A percentile compares a stretch with the other conserved stretches of the same genome.
Evolutionary conservation across 306 rosid species (phyloP).

Genomic region (Oemleria cerasiformis): DNA sequence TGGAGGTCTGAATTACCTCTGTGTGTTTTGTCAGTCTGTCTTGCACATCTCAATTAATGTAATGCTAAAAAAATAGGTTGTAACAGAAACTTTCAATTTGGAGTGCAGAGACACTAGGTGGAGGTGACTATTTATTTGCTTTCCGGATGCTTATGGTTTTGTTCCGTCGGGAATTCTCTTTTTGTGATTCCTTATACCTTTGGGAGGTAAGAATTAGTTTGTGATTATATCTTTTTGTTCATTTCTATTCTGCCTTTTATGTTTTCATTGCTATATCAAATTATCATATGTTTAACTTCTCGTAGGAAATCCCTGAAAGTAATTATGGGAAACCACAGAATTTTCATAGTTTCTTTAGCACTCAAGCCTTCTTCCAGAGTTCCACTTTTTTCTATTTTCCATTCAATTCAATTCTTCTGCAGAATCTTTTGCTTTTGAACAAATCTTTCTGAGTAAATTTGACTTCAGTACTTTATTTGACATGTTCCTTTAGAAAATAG

Average conservation of each 20-base stretch:
- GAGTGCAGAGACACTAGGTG: constrained; percentile 85
- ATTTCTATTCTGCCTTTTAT: background rate
- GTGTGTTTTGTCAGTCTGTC: constrained; percentile 1
- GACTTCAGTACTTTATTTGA: background rate
- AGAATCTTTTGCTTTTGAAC: background rate
- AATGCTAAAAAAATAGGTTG: constrained; percentile 10
- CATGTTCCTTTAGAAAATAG: background rate
- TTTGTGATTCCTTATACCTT: constrained; percentile 92
- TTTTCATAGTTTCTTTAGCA: background rate
- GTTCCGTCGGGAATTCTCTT: constrained; percentile 97
- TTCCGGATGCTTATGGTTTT: constrained; percentile 99
- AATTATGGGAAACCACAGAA: background rate
- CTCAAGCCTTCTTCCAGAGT: background rate
- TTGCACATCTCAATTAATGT: constrained; percentile 21
- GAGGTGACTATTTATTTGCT: constrained; percentile 94
- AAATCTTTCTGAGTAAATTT: background rate
- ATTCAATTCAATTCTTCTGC: background rate
- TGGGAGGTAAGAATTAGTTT: constrained; percentile 76
- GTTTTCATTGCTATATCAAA: background rate
- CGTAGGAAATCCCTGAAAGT: background rate
- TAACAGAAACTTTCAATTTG: constrained; percentile 31
- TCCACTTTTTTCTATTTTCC: background rate
- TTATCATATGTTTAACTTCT: constrained; percentile 5
- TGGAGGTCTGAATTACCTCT: background rate
- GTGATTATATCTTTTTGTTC: constrained; percentile 2